Conservation (phyloP, 2,329 filamentous ascomycete species). For the Cercospora janseana region DNA sequence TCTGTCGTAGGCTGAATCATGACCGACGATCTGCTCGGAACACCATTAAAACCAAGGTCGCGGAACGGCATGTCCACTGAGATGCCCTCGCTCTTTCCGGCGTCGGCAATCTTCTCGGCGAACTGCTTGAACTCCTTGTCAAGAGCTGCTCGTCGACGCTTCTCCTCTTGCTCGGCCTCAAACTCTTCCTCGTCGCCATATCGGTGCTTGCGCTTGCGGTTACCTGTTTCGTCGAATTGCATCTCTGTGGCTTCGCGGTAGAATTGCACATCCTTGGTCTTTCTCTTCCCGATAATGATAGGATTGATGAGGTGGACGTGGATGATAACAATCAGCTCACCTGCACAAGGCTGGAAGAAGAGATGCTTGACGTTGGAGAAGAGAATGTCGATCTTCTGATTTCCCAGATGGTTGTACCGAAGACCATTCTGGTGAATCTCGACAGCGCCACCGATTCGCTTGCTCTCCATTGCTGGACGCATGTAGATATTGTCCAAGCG, state of each 20-base stretch:
- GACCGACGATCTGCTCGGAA: conserved; percentile 92
- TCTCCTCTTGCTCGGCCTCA: conserved; percentile 95
- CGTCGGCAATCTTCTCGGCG: conserved; percentile 95
- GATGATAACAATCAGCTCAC: conserved; percentile 96
- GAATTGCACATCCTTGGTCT: conserved; percentile 98
- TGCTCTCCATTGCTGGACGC: conserved; percentile 91
- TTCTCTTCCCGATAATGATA: conserved; percentile 97
- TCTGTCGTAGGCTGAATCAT: conserved; percentile 95
- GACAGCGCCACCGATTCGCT: conserved; percentile 90
- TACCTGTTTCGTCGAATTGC: conserved; percentile 97
- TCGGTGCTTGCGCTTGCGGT: conserved; percentile 93
- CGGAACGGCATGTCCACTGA: conserved; percentile 96
- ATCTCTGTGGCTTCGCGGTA: conserved; percentile 98
- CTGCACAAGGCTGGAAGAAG: conserved; percentile 96
- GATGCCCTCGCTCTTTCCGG: conserved; percentile 83
- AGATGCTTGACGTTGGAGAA: conserved; percentile 98
- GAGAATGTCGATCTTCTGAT: conserved; percentile 83
- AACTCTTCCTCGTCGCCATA: conserved; percentile 99
- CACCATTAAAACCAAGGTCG: conserved; percentile 94
- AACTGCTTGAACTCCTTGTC: conserved; percentile 96
- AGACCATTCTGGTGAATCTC: conserved; percentile 99
- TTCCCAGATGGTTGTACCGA: conserved; percentile 80
- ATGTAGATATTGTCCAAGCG: conserved; percentile 94
- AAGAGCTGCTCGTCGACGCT: conserved; percentile 82
- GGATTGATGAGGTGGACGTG: conserved; percentile 97